Percentiles rank a stretch among this genome's conserved stretches.
phyloP scores from a whole-genome alignment of 2,329 filamentous ascomycete genomes.

The Ceratocystiopsis minuta region DNA sequence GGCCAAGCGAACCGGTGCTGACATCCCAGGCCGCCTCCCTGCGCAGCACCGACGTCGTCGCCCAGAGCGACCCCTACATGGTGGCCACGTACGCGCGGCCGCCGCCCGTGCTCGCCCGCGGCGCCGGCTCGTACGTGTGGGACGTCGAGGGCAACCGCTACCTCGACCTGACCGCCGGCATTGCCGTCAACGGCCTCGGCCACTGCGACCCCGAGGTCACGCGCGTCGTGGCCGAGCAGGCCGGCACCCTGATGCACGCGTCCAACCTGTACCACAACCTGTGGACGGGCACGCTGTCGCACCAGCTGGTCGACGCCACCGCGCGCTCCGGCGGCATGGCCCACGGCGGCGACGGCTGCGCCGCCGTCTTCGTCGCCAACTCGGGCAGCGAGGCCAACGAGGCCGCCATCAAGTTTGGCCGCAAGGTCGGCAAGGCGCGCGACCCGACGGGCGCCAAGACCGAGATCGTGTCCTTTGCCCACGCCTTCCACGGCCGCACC shows the following conservation, averaged over 20 bases:
- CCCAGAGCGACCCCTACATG: conserved; percentile 72
- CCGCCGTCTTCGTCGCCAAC: conserved; percentile 80
- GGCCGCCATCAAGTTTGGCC: conserved; percentile 89
- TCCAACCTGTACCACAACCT: conserved; percentile 96
- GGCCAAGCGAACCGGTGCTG: too few species aligned
- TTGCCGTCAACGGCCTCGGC: conserved; percentile 84
- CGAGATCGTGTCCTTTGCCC: conserved; percentile 79
- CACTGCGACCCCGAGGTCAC: conserved; percentile 72
- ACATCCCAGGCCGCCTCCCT: too few species aligned
- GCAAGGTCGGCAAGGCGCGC: conserved; percentile 67
- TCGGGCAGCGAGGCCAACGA: conserved; percentile 96
- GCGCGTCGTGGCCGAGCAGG: conserved; percentile 45
- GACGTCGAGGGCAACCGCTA: conserved; percentile 81
- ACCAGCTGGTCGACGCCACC: conserved; percentile 70
- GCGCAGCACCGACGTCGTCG: conserved; percentile 50
- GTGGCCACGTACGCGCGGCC: conserved; percentile 88
- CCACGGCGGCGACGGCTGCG: conserved; percentile 25
- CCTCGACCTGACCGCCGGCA: conserved; percentile 87
- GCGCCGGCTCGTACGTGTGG: conserved; percentile 74
- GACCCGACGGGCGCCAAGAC: conserved; percentile 56
- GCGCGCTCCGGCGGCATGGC: conserved; percentile 65
- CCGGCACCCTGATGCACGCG: conserved; percentile 66
- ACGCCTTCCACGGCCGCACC: conserved; percentile 89
- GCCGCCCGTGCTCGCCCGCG: conserved; percentile 73
- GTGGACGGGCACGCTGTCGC: conserved; percentile 80